These are phyloP conservation scores for Globisporangium radiosum DNA, from an alignment of 352 stramenopile genomes.

Conservation along the genomic window DNA sequence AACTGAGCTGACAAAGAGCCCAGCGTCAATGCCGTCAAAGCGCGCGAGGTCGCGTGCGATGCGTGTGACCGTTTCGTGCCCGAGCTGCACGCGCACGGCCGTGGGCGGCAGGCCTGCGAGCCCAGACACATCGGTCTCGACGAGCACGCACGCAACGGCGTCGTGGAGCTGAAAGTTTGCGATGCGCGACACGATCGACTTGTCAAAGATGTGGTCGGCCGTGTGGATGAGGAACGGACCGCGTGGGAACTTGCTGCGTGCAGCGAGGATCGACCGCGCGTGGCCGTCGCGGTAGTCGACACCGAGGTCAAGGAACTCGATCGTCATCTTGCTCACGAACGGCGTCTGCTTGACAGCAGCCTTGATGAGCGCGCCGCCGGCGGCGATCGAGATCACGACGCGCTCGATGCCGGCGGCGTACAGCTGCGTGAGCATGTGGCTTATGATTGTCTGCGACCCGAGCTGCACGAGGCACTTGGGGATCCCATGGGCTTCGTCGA, in stretches of 20 bases:
- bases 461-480: slow-evolving; percentile 76
- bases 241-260: slow-evolving; percentile 67
- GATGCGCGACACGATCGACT: slow-evolving; percentile 57
- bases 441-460: slow-evolving; percentile 71
- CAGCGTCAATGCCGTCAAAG: slow-evolving; percentile 74
- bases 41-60: slow-evolving; percentile 67
- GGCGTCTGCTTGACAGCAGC: slow-evolving; percentile 71
- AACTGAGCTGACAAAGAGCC: slow-evolving; percentile 63
- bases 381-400: slow-evolving; percentile 82
- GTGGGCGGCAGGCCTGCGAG: slow-evolving; percentile 51
- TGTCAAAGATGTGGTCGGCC: slow-evolving; percentile 80
- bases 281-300: slow-evolving; percentile 70
- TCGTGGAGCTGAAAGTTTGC: slow-evolving; percentile 68
- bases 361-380: slow-evolving; percentile 78
- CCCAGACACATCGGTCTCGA: slow-evolving; percentile 62
- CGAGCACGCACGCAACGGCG: slow-evolving; percentile 66
- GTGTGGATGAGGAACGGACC: slow-evolving; percentile 78
- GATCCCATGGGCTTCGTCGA: slow-evolving; percentile 60
- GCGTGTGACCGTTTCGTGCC: slow-evolving; percentile 43
- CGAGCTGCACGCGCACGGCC: slow-evolving; percentile 62
- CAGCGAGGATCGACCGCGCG: slow-evolving; percentile 68
- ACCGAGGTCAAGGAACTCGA: slow-evolving; percentile 82
- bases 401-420: slow-evolving; percentile 78
- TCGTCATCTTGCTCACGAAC: slow-evolving; percentile 67
- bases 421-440: slow-evolving; percentile 76